Evolutionary conservation across 768 basidiomycete species (phyloP).

Genomic region (Pleurotus eryngii): DNA sequence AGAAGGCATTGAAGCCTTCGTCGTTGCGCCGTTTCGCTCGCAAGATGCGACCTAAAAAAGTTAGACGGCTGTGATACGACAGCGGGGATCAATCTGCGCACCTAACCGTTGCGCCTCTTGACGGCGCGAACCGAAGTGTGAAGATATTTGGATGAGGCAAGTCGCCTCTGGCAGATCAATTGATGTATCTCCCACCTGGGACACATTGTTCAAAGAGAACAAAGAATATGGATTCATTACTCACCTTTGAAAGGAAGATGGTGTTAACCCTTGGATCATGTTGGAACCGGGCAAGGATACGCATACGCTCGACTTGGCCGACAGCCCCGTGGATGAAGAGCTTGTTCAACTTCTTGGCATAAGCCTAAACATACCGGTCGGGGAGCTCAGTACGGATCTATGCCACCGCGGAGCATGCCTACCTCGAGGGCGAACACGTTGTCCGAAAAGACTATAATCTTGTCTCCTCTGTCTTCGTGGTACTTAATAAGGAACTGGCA

Average conservation of each 20-base stretch:
- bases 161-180: slow-evolving; percentile 99
- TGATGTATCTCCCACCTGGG: slow-evolving; percentile 92
- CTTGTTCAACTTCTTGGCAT: slow-evolving; percentile 91
- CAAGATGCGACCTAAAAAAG: slow-evolving; percentile 76
- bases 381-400: slow-evolving; percentile 2
- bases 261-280: slow-evolving; percentile 95
- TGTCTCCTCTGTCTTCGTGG: slow-evolving; percentile 96
- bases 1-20: slow-evolving; percentile 99
- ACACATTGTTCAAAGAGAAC: background rate
- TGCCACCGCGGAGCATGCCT: slow-evolving; percentile 15
- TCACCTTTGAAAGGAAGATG: slow-evolving; percentile 95
- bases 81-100: slow-evolving; percentile 28
- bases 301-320: slow-evolving; percentile 92
- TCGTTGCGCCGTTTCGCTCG: slow-evolving; percentile 97
- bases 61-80: slow-evolving; percentile 8
- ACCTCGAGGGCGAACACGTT: slow-evolving; percentile 98
- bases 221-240: background rate
- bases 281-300: slow-evolving; percentile 93
- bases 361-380: slow-evolving; percentile 50
- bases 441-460: slow-evolving; percentile 99
- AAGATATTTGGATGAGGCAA: slow-evolving; percentile 98
- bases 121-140: slow-evolving; percentile 96
- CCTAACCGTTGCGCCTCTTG: slow-evolving; percentile 97
- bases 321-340: slow-evolving; percentile 96
- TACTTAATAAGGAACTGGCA: slow-evolving; percentile 99